phyloP scores from a whole-genome alignment of 169 alveolate genomes.

The Besnoitia besnoiti region DNA sequence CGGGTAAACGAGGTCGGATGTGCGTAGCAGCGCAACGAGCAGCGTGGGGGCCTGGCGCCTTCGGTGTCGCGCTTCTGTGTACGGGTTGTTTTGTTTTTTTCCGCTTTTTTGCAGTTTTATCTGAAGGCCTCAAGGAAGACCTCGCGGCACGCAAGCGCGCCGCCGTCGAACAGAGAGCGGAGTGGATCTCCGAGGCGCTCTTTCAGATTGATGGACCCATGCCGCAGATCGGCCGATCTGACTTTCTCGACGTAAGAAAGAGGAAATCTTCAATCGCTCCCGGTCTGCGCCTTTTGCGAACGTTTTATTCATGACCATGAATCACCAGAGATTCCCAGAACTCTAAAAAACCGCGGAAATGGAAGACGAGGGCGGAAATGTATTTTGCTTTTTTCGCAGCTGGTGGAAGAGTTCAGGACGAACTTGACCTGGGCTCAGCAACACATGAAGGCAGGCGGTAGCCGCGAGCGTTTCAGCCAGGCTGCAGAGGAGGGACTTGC shows the following conservation, averaged over 20 bases:
- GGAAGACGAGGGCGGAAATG: background rate
- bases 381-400: background rate
- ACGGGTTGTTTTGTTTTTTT: background rate
- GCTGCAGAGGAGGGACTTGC: background rate
- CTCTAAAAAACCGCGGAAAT: background rate
- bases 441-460: background rate
- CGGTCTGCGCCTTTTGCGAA: background rate
- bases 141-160: background rate
- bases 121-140: slow-evolving; percentile 13
- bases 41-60: background rate
- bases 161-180: slow-evolving; percentile 18
- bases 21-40: background rate
- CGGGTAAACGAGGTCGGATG: background rate
- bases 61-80: background rate
- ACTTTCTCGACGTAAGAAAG: slow-evolving; percentile 1
- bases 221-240: slow-evolving; percentile 30
- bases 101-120: background rate
- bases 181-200: slow-evolving; percentile 31
- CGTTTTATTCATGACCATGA: background rate
- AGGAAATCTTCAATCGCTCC: background rate
- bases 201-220: slow-evolving; percentile 7
- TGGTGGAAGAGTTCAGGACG: slow-evolving; percentile 5
- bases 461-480: background rate
- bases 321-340: background rate
- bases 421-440: slow-evolving; percentile 24